A percentile compares a stretch with the other conserved stretches of the same genome.
These are phyloP conservation scores for Aspergillus candidus DNA, from an alignment of 2,329 filamentous ascomycete species.

Conservation along the genomic window DNA sequence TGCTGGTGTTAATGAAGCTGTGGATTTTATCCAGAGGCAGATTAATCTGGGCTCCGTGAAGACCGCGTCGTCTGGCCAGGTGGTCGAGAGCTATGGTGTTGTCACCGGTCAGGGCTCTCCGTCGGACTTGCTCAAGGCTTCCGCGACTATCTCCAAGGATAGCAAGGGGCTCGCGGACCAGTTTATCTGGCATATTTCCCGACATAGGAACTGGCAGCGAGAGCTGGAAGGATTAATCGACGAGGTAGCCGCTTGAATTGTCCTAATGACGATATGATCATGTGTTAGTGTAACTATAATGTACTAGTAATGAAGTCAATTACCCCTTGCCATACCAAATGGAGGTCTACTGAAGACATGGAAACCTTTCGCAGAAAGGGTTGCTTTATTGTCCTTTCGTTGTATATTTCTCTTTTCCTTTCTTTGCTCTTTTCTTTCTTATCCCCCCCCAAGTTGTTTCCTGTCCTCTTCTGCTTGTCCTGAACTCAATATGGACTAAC, in stretches of 20 bases:
- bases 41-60: slow-evolving; percentile 24
- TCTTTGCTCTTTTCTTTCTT: no score
- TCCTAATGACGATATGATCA: no score
- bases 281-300: no score
- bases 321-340: no score
- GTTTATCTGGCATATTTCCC: slow-evolving; percentile 63
- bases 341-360: no score
- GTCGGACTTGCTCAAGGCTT: slow-evolving; percentile 19
- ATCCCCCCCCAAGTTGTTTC: no score
- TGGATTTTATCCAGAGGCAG: slow-evolving; percentile 25
- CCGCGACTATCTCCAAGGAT: slow-evolving; percentile 58
- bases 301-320: no score
- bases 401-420: no score
- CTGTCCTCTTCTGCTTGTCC: no score
- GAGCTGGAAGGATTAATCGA: slow-evolving; percentile 64
- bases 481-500: no score
- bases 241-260: slow-evolving; percentile 61
- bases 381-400: no score
- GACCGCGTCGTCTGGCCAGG: slow-evolving; percentile 15
- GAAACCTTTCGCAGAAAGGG: no score
- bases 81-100: slow-evolving; percentile 30
- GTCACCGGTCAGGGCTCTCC: slow-evolving; percentile 25
- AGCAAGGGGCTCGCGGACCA: slow-evolving; percentile 62
- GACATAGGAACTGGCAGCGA: slow-evolving; percentile 69
- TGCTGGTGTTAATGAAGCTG: slow-evolving; percentile 55